Base-by-base conservation (phyloP, 768 basidiomycete genomes). In the Mycena galericulata region DNA sequence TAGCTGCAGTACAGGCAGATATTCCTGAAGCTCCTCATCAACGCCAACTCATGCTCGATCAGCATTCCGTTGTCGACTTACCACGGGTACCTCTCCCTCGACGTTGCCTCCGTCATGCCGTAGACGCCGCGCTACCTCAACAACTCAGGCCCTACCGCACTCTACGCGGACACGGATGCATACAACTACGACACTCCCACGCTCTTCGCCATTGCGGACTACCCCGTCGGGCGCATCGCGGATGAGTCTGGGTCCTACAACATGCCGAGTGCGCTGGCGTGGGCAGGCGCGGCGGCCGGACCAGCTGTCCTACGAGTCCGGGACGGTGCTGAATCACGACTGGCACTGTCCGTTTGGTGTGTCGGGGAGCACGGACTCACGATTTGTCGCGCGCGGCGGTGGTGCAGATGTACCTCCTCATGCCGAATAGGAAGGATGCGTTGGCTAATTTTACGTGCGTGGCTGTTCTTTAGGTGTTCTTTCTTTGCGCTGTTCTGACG, bases 21-120 rank as follows among this genome's bases (percentile, higher is more conserved):
- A 4, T 67, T 67, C n/a, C 12, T 38, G 51, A 22, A 55, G 51
- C 51, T 67, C 11, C 53, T 67, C 20, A 26, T 30, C 20, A 67
- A 61, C 41, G 65, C 65, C 32, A 67, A 67, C 34, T 50, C 65
- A 20, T 43, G 30, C 41, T 54, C 51, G 15, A 40, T 67, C 22
- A 67, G 65, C 45, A 67, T 67, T 24, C 65, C 65, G 51, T 45
- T 32, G 18, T 67, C 65, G 20, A 67, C 65, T 29, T 67, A 67
- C 45, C 65, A 67, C 38, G 65, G 65, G 18, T 67, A 46, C 57
- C 50, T 61, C 24, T 24, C 5, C 15, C 58, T 67, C 26, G 45
- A 67, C 51, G 60, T 67, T 17, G n/a, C 36, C 34, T 20, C 58
- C 4, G 45, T 46, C 41, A 53, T 29, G 58, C 65, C 65, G 26